Conservation (phyloP, 2,329 filamentous ascomycete species). For the Fusarium metavorans region DNA sequence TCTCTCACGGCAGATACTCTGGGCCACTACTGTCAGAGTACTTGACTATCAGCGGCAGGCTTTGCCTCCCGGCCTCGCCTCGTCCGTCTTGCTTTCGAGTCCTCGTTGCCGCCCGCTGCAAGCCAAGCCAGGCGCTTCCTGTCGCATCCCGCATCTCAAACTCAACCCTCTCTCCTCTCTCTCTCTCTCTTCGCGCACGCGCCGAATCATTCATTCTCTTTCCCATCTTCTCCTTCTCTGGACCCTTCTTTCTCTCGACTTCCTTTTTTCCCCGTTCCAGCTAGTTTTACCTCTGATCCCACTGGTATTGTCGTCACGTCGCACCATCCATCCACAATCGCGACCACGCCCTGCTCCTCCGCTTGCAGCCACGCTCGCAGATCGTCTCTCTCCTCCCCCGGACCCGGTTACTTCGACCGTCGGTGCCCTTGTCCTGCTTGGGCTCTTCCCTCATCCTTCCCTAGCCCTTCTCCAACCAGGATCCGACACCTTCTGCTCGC, state of each 20-base stretch:
- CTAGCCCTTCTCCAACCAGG: slow-evolving; percentile 41
- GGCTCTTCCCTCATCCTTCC: slow-evolving; percentile 38
- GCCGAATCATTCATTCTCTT: slow-evolving; percentile 1
- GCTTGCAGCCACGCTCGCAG: slow-evolving; percentile 43
- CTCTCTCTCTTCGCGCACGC: slow-evolving; percentile 4
- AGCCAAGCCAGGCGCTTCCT: slow-evolving; percentile 4
- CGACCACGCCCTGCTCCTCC: slow-evolving; percentile 26
- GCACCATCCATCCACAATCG: slow-evolving; percentile 35
- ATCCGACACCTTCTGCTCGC: slow-evolving; percentile 38
- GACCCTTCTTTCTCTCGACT: not conserved
- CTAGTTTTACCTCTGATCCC: not conserved
- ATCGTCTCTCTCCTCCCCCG: slow-evolving; percentile 40
- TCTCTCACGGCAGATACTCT: slow-evolving; percentile 28
- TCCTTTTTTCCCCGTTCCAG: slow-evolving; percentile 1
- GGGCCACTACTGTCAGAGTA: slow-evolving; percentile 7
- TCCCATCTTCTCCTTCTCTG: not conserved
- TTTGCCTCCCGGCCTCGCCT: slow-evolving; percentile 34
- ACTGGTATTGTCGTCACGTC: slow-evolving; percentile 19
- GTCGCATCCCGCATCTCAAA: slow-evolving; percentile 3
- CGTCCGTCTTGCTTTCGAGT: slow-evolving; percentile 17
- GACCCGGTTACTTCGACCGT: slow-evolving; percentile 40
- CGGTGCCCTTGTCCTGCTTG: slow-evolving; percentile 34
- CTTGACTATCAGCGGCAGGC: slow-evolving; percentile 35
- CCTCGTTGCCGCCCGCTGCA: slow-evolving; percentile 7
- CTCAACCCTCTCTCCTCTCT: not conserved